Percentiles rank a stretch among this genome's conserved stretches.
Conservation (phyloP, 164 flowering plant genomes). For the Echeveria elegans region DNA sequence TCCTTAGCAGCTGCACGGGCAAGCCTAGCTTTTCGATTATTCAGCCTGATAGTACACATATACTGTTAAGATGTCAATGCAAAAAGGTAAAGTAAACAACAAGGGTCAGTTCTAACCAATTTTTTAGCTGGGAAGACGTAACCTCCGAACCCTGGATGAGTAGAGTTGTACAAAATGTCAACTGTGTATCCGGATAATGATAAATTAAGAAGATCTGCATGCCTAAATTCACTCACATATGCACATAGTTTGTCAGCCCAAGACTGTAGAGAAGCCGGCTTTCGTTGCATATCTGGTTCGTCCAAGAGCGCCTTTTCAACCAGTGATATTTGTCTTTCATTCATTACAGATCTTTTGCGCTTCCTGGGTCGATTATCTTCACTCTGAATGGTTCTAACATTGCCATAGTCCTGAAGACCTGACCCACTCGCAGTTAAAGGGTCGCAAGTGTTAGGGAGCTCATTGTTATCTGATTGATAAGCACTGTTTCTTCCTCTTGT, state of each 20-base stretch:
- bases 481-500: constrained; percentile 33
- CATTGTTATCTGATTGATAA: constrained; percentile 34
- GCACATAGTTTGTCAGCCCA: constrained; percentile 79
- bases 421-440: constrained; percentile 26
- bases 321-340: constrained; percentile 54
- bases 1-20: constrained; percentile 73
- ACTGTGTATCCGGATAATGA: background rate
- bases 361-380: constrained; percentile 68
- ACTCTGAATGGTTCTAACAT: constrained; percentile 28
- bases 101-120: constrained; percentile 49
- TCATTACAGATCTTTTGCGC: constrained; percentile 87
- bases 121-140: constrained; percentile 74
- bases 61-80: background rate
- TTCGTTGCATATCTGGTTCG: constrained; percentile 92
- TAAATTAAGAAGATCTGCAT: background rate
- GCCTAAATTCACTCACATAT: constrained; percentile 40
- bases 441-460: constrained; percentile 21
- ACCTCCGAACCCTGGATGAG: constrained; percentile 81
- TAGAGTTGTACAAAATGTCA: constrained; percentile 14
- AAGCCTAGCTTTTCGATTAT: constrained; percentile 85
- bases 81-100: background rate
- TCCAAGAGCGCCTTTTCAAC: constrained; percentile 74
- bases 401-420: constrained; percentile 38
- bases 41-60: constrained; percentile 46
- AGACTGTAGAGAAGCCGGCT: constrained; percentile 50